These are phyloP conservation scores for Coemansia sp. DNA, from an alignment of 192 early-diverging fungal genomes.

Conservation along the genomic window DNA sequence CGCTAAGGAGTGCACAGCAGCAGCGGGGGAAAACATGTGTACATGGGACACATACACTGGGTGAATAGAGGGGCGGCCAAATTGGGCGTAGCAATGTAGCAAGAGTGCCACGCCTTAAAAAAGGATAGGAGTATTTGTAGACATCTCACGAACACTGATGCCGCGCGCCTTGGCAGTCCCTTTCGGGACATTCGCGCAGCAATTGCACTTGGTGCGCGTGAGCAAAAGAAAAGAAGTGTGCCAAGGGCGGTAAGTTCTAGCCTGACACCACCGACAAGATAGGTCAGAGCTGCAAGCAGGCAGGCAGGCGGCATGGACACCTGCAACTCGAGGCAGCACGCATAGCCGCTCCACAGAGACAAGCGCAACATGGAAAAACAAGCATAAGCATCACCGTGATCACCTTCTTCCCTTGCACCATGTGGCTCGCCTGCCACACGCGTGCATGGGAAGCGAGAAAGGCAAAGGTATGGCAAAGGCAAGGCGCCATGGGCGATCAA, in stretches of 20 bases:
- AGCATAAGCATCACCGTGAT: constrained; percentile 10
- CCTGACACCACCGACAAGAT: neutral
- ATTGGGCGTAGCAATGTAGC: neutral
- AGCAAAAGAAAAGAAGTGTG: neutral
- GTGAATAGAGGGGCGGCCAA: neutral
- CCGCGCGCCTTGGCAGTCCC: constrained; percentile 8
- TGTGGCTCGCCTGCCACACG: neutral
- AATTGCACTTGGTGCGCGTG: constrained; percentile 10
- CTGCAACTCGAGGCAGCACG: neutral
- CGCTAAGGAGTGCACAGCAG: neutral
- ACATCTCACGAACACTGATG: neutral
- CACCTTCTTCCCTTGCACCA: constrained; percentile 4
- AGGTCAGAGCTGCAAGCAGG: neutral
- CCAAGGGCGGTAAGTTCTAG: neutral
- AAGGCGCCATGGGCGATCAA: constrained; percentile 1
- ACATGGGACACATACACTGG: constrained; percentile 9
- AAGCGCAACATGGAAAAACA: constrained; percentile 6
- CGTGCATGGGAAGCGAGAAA: neutral
- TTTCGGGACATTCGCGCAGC: constrained; percentile 5
- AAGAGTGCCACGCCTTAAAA: constrained; percentile 7
- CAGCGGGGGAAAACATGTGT: neutral
- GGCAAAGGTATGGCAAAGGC: neutral
- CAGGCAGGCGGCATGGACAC: neutral
- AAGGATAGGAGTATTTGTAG: neutral
- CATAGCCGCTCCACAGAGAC: neutral